Base-by-base conservation (phyloP, 306 rosid species). In the Quercus alba region DNA sequence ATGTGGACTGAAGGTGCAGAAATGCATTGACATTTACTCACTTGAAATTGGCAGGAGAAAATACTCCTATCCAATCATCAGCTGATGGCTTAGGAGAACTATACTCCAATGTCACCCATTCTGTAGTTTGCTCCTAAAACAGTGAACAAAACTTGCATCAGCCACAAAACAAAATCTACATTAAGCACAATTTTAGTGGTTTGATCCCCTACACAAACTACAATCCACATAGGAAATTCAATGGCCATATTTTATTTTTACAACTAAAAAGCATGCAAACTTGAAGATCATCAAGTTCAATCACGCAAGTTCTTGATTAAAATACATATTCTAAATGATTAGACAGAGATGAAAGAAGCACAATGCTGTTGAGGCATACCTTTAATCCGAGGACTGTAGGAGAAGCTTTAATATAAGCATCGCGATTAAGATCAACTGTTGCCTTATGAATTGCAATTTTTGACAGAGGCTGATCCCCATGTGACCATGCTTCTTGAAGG, bases 21-120 rank as follows among this genome's bases (percentile, higher is more conserved):
- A 76, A 5, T 31, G 51, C 46, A 55, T 15, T 9, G 13, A 9
- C 63, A 52, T 46, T 2, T 3, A 30, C 33, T 30, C 71, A 94
- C 99, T 86, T 94, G 91, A 94, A 93, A 77, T 90, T 91, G 80
- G 91, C 90, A 46, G 99, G 97, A 77, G 99, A 94, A 85, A 93
- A 94, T 62, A 94, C 97, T 57, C 97, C 97, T 79, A 94, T 90
- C 97, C 97, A 94, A 74, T 94, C 97, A 81, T 84, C 90, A 70
- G 14, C 30, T 70, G 91, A 82, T 71, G 97, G 94, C 33, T 86
- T 77, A 44, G 97, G 94, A 88, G 88, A 85, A 76, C 77, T 55
- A 83, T 77, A 93, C 74, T 87, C 73, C 80, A 94, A 38, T 4
- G 75, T 83, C 21, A 91, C 85, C 97, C 97, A 93, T 79, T 86